Percentiles rank a stretch among this genome's conserved stretches.
phyloP scores from a whole-genome alignment of 805 yeast genomes.

The Naumovozyma baii region DNA sequence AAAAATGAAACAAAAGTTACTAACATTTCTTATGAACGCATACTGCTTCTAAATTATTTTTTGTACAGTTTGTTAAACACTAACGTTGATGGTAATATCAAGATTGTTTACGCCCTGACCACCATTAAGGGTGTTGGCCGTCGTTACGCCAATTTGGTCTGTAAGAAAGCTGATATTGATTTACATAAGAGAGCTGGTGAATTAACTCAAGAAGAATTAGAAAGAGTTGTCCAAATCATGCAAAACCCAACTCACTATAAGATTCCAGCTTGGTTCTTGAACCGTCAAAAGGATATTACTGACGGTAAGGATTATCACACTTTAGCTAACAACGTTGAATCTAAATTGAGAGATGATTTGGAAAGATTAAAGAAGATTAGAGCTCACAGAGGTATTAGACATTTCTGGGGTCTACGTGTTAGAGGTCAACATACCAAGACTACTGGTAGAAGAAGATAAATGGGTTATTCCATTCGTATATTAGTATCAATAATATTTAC shows the following conservation, averaged over 20 bases:
- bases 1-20: neutral
- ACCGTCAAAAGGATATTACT: constrained; percentile 96
- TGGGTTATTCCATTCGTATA: neutral
- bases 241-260: constrained; percentile 99
- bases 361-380: constrained; percentile 99
- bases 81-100: constrained; percentile 99
- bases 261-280: constrained; percentile 99
- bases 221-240: constrained; percentile 98
- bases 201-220: constrained; percentile 99
- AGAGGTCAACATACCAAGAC: constrained; percentile 99
- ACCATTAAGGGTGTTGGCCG: constrained; percentile 99
- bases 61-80: constrained; percentile 89
- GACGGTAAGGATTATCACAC: constrained; percentile 99
- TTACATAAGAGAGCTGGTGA: constrained; percentile 99
- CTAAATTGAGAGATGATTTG: constrained; percentile 98
- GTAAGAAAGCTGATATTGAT: constrained; percentile 99
- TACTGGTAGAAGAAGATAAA: constrained; percentile 80
- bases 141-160: constrained; percentile 99
- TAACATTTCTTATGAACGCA: constrained; percentile 1
- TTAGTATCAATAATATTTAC: neutral
- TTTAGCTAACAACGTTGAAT: constrained; percentile 97
- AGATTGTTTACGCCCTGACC: constrained; percentile 99
- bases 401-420: constrained; percentile 99
- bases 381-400: constrained; percentile 99
- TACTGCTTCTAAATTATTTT: no score